Base-by-base conservation (phyloP, 176 grass and related monocot genomes). In the Pontederia crassipes region DNA sequence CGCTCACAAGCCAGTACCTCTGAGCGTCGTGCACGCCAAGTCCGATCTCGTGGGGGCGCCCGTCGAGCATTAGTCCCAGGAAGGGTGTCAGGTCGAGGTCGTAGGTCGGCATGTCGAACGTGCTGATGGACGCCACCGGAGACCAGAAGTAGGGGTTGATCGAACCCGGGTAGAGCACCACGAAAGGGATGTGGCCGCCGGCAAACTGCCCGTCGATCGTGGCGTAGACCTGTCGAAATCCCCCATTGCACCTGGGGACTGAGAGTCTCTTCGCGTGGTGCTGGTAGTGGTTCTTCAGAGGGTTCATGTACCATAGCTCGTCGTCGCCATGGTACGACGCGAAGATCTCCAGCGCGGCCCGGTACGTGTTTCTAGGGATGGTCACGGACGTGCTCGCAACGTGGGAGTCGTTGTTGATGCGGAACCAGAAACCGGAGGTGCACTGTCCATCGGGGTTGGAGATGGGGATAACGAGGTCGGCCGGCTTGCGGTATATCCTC, bases 71-170 rank as follows among this genome's bases (percentile, higher is more conserved):
- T 4, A 50, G 14, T 11, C 17, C 47, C 5, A 66, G 63, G 47
- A 66, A 66, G 5, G 63, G 63, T 9, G 63, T 66, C 40, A 66
- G 46, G 63, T 66, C 63, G 46, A 66, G 63, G 48, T 66, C 63
- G 63, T 66, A 66, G 10, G 63, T 50, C 2, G 63, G 63, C 63
- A 66, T 66, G 47, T 66, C 63, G 47, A 66, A 66, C 11, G 63
- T 46, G 40, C 63, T 48, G 17, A 66, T 66, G 48, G 63, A 46
- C 9, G 63, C 63, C 6, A 66, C 63, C 12, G 63, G 63, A 11
- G 63, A 66, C 63, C 63, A 66, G 48, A 66, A 66, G 63, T 52
- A 66, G 1, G 63, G 63, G 28, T 66, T 66, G 11, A 66, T 66
- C 11, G 17, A 26, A 1, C 63, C 11, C 9, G 63, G 63, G 18